Evolutionary conservation across 225 moss, liverwort and hornwort genomes (phyloP), one percentile per base, ranked within the genome.

Genomic region (Sphagnum tenellum): DNA sequence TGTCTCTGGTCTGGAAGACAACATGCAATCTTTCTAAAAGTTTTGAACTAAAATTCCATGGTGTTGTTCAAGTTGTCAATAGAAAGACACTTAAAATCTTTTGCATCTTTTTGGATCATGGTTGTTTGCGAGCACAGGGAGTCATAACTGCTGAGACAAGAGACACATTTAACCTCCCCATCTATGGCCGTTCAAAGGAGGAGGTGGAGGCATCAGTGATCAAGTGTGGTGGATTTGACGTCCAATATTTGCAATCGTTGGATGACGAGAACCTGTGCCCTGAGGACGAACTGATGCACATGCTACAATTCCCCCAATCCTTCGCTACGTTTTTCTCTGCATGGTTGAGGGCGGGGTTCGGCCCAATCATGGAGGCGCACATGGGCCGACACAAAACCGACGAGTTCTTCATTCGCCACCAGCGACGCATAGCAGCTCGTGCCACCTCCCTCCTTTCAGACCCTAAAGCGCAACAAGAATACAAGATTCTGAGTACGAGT

Each of bases 321-420:
- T n/a, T n/a, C n/a, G n/a, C n/a, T n/a, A 84, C 73, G 63, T 86
- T 81, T 64, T 80, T 86, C 64, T 86, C 91, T 3, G 74, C 82
- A 13, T 89, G 89, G 69, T 86, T 86, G 61, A 82, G 91, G 0
- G 60, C 86, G n/a, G 58, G 89, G 3, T 64, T 89, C 66, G 91
- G 86, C 59, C 86, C 80, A 1, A 70, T 89, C 45, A 80, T 92
- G 68, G 76, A 68, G 46, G 76, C 60, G 52, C 91, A 92, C 47
- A 89, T 92, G 89, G 89, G 91, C 45, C 57, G 64, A 4, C 69
- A 66, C 0, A 72, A 77, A 12, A 81, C 89, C 1, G 72, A 84
- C 47, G 72, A 78, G 45, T 89, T 80, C 65, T 92, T 89, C 12
- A 56, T 50, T 3, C 75, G 81, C 4, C 77, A 84, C 29, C 78